A percentile compares a stretch with the other conserved stretches of the same genome.
Conservation (phyloP, 2,329 filamentous ascomycete species). For the Davidsoniella neocaledoniae region DNA sequence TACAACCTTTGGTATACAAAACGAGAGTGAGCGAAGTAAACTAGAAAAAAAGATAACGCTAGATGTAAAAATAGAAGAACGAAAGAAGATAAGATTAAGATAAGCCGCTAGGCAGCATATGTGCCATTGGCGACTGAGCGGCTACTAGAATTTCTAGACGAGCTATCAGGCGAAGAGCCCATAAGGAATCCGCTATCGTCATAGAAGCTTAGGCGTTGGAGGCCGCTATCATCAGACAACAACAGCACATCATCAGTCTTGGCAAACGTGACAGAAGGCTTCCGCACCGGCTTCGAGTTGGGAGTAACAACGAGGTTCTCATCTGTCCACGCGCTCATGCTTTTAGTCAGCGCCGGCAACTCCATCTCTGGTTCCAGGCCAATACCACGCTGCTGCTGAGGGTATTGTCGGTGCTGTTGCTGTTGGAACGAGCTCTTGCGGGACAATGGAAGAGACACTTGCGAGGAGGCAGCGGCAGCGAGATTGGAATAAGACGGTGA, state of each 20-base stretch:
- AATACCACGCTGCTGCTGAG: too few relatives aligned
- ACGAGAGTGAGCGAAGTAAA: background rate
- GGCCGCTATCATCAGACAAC: conserved; percentile 10
- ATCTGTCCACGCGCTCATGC: conserved; percentile 7
- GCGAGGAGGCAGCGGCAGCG: background rate
- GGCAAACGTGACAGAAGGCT: conserved; percentile 12
- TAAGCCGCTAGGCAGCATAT: too few relatives aligned
- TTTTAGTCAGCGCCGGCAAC: conserved; percentile 2
- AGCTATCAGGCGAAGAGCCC: background rate
- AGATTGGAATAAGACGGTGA: background rate
- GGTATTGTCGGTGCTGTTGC: too few relatives aligned
- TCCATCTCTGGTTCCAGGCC: background rate
- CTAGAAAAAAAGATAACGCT: background rate
- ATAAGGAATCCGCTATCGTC: conserved; percentile 4
- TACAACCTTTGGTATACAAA: too few relatives aligned
- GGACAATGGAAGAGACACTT: background rate
- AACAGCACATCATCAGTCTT: conserved; percentile 11
- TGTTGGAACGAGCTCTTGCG: conserved; percentile 1
- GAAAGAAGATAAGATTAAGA: background rate
- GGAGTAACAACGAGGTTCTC: conserved; percentile 1
- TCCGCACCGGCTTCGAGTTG: background rate
- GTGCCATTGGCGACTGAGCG: too few relatives aligned
- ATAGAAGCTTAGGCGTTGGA: conserved; percentile 8
- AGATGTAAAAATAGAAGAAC: background rate
- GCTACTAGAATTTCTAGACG: too few relatives aligned